phyloP scores from a whole-genome alignment of 495 filamentous ascomycete genomes.

The Penicillium crystallinum region DNA sequence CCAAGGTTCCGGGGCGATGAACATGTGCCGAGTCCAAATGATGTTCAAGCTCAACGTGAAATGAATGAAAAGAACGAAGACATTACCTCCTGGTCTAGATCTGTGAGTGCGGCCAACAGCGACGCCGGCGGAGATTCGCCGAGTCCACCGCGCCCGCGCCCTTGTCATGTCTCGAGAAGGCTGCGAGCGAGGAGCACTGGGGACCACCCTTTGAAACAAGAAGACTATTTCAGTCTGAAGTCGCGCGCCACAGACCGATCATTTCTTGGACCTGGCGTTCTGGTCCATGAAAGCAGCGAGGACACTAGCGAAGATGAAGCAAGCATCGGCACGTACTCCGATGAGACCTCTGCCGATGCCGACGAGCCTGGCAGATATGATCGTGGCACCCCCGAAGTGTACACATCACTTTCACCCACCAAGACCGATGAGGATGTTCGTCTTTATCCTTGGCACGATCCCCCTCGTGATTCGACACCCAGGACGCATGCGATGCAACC shows the following conservation, averaged over 20 bases:
- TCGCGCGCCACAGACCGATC: conserved; percentile 15
- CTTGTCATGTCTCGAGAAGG: conserved; percentile 20
- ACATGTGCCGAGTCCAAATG: conserved; percentile 42
- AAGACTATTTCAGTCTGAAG: conserved; percentile 38
- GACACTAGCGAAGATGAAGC: conserved; percentile 28
- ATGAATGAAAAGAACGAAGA: conserved; percentile 40
- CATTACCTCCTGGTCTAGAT: conserved; percentile 41
- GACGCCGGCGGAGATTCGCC: conserved; percentile 33
- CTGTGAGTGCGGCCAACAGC: conserved; percentile 38
- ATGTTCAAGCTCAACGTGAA: conserved; percentile 36
- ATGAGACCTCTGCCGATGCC: conserved; percentile 30
- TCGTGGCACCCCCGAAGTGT: conserved; percentile 22
- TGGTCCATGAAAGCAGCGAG: conserved; percentile 44
- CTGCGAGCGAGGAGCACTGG: conserved; percentile 46
- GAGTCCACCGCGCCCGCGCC: conserved; percentile 16
- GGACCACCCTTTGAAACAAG: conserved; percentile 35
- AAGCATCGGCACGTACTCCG: conserved; percentile 20
- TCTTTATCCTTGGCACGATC: conserved; percentile 42
- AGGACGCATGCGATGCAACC: conserved; percentile 37
- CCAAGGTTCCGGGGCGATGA: conserved; percentile 35
- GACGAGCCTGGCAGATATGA: conserved; percentile 25
- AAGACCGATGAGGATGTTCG: conserved; percentile 23
- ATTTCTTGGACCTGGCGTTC: conserved; percentile 43
- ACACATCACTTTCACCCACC: conserved; percentile 17
- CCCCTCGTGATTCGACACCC: conserved; percentile 25